These are phyloP conservation scores for Cystobasidiaceae sp. DNA, from an alignment of 1,284 basidiomycete genomes.

Conservation along the genomic window DNA sequence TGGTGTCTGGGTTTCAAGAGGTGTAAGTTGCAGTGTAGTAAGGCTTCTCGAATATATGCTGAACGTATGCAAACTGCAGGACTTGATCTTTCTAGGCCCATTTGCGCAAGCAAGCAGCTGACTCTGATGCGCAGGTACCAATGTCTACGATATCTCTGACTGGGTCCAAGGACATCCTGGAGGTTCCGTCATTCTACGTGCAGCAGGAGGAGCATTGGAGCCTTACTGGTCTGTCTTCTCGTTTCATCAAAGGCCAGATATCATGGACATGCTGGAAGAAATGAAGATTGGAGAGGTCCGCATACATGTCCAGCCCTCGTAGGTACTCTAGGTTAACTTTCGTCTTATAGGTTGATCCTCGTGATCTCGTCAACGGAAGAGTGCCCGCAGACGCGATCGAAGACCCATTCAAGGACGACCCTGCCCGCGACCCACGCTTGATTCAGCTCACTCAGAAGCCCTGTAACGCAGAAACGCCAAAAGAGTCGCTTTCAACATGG, in stretches of 20 bases:
- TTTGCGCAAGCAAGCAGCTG: background rate
- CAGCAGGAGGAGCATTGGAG: conserved; percentile 23
- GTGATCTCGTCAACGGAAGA: conserved; percentile 26
- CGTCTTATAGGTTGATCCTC: conserved; percentile 9
- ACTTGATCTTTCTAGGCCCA: no score
- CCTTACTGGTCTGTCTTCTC: conserved; percentile 29
- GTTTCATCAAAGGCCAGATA: conserved; percentile 15
- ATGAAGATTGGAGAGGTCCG: conserved; percentile 26
- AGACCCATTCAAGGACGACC: conserved; percentile 28
- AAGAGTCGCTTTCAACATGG: conserved; percentile 7
- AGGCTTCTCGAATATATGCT: no score
- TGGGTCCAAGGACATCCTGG: conserved; percentile 24
- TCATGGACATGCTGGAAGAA: conserved; percentile 24
- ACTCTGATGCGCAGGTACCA: background rate
- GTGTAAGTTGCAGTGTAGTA: background rate
- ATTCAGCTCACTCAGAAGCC: conserved; percentile 26
- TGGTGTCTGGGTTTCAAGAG: conserved; percentile 27
- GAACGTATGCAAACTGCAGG: no score
- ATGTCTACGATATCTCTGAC: conserved; percentile 28
- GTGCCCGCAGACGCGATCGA: conserved; percentile 28
- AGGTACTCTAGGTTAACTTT: background rate
- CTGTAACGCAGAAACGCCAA: conserved; percentile 28
- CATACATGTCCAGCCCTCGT: background rate
- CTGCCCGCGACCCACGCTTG: conserved; percentile 19
- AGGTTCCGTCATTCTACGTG: conserved; percentile 20